Base-by-base conservation (phyloP, 2,329 filamentous ascomycete species). In the Rhynchosporium secalis region DNA sequence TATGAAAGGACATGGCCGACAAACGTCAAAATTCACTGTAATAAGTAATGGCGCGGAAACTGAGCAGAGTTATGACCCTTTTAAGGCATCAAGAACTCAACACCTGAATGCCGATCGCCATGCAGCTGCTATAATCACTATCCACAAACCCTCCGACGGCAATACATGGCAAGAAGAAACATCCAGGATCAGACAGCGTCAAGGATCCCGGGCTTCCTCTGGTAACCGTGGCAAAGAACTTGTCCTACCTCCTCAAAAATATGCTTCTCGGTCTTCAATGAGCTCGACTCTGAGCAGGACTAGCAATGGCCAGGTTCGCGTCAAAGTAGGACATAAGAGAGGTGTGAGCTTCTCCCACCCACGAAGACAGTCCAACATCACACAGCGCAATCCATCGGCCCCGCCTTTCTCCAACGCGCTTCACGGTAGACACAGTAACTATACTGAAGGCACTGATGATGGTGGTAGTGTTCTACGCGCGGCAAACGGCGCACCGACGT, bases 61-160 rank as follows among this genome's bases (percentile, higher is more conserved):
- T 82, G 70, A 95, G 60, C 80, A 83, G 66, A 95, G 89, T 75
- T 96, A 96, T 70, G 93, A 96, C 73, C 92, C 92, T 0, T 96
- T 90, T 74, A 85, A 90, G 70, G 86, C 89, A 51, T 74, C 72
- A 13, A 65, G 66, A 77, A 82, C 60, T 78, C 79, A 28, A 76
- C 83, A 57, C 63, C 75, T 60, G 69, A 64, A 71, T 55, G 36
- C 78, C 29, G 76, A 79, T 0, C 81, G 85, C 79, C 7, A 83
- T 56, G 66, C 68, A 45, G 63, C 63, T 48, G 66, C 69, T 4
- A 73, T 69, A 46, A 62, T 74, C n/a, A 70, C 69, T 4, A 68
- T 75, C 38, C 71, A 74, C 40, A 70, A 73, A 58, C 67, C 66
- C 3, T 55, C 59, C 36, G 46, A 59, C 29, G 57, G 56, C 38